Evolutionary conservation across 208 protist species (phyloP), one percentile per base, ranked within the genome.

Genomic region (Leishmania major): DNA sequence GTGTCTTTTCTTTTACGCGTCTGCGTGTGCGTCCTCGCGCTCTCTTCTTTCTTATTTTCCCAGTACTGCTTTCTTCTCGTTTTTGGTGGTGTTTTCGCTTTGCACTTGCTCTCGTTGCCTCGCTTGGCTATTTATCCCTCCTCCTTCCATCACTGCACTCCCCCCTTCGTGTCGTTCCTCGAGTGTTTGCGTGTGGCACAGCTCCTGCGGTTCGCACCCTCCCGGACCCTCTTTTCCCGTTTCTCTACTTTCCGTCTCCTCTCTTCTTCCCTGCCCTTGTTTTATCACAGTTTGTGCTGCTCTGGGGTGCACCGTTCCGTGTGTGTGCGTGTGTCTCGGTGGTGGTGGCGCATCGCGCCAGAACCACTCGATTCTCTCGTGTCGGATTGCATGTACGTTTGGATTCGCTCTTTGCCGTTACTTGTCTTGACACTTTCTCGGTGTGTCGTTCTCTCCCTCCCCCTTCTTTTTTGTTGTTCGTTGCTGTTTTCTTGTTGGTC

Each of bases 311-410:
- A 73, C 71, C 11, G 13, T 57, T 25, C n/a, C 47, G 71, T 59
- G 71, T 75, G 71, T 19, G 35, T 75, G 71, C 17, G 71, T 57
- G 43, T 57, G 3, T 75, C 45, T 53, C 22, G n/a, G 69, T 73
- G 40, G 53, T 37, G 31, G 53, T 37, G 31, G n/a, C 28, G 49
- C 69, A 43, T 51, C 69, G 45, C 40, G 40, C 22, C 40, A 49
- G 40, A 11, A 2, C 28, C 69, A 73, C 1, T 75, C 45, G 8
- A 22, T 40, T n/a, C 28, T 6, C 17, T 37, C 6, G 1, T 75
- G 57, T 31, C 22, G 40, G 37, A 8, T 75, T 37, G 25, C n/a
- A 59, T 59, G 10, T 31, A 28, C 15, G 6, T 40, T 75, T 60
- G 49, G 66, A 2, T 71, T 71, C 35, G 19, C 3, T 51, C 2